Evolutionary conservation across 129 eudicot genomes (phyloP), one percentile per base, ranked within the genome.

Genomic region (Mikania micrantha): DNA sequence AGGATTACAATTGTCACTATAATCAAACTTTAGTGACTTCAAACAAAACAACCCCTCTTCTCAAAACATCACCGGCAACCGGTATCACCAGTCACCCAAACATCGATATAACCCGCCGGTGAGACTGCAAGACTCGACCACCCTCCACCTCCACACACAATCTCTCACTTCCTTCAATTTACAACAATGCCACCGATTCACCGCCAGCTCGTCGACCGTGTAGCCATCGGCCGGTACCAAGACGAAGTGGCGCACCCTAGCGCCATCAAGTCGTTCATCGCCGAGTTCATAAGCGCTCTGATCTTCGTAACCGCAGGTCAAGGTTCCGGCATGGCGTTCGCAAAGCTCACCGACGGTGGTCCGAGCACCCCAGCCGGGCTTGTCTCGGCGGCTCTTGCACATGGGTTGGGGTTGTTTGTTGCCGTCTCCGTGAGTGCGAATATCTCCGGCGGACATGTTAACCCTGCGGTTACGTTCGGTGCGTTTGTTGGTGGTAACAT

Each of bases 401-500:
- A 84, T 61, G 90, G 64, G 22, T 71, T 84, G 9, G 90, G 79
- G 1, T 6, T 84, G 67, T 84, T 84, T 28, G 90, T 84, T 12
- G 90, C 85, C 5, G 90, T 84, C 1, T 66, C 85, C 0, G 71
- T 81, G 8, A 81, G 47, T 0, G 86, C 86, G 9, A 84, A 84
- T 60, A 68, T 80, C 60, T 84, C 90, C 63, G 90, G 90, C 20
- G 90, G 90, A 28, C 90, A 84, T 27, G 85, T 84, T 7, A 84
- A 84, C 81, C 90, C 90, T 4, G 90, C 90, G 4, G 90, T 84
- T 1, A 84, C 90, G 1, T 81, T 84, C 9, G 90, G 90, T 0
- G 78, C 82, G 40, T 81, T 78, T 38, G 29, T 84, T 38, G 90
- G 90, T 5, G 90, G 90, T 10, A 78, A 84, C 12, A 69, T 84